Conservation (phyloP, 139 green algal genomes). For the Desmodesmus armatus region DNA sequence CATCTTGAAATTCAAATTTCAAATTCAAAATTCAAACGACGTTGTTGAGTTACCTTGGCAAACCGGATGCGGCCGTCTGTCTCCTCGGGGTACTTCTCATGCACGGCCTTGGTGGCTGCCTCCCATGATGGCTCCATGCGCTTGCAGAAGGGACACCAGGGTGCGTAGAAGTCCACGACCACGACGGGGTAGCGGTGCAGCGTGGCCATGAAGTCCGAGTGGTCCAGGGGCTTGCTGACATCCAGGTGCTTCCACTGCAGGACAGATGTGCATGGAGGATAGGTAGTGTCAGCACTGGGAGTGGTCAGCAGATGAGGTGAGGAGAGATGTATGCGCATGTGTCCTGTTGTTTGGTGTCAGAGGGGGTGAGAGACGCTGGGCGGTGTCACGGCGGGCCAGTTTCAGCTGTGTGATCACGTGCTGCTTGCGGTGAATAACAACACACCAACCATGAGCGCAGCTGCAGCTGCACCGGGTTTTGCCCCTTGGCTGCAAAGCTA, state of each 20-base stretch:
- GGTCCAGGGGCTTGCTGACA: constrained; percentile 57
- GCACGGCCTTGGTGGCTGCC: constrained; percentile 59
- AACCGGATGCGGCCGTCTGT: constrained; percentile 86
- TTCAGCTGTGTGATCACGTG: too few species aligned
- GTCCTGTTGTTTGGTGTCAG: too few species aligned
- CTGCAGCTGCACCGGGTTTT: too few species aligned
- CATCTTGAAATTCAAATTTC: too few species aligned
- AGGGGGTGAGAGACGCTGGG: too few species aligned
- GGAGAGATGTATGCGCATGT: too few species aligned
- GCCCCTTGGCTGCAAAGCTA: too few species aligned
- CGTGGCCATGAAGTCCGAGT: constrained; percentile 57
- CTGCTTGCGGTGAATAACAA: too few species aligned
- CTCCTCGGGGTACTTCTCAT: constrained; percentile 88
- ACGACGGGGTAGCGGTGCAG: constrained; percentile 76
- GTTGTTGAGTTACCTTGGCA: constrained; percentile 89
- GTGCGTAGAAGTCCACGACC: constrained; percentile 96
- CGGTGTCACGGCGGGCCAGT: too few species aligned
- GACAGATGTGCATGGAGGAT: neutral
- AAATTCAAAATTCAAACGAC: too few species aligned
- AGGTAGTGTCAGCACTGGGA: neutral
- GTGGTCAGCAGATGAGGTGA: too few species aligned
- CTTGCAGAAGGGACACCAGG: constrained; percentile 99
- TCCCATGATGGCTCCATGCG: constrained; percentile 72
- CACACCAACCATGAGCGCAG: too few species aligned
- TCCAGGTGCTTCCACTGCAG: constrained; percentile 71